Evolutionary conservation across 2,329 filamentous ascomycete species (phyloP).

Genomic region (Metarhizium robertsii): DNA sequence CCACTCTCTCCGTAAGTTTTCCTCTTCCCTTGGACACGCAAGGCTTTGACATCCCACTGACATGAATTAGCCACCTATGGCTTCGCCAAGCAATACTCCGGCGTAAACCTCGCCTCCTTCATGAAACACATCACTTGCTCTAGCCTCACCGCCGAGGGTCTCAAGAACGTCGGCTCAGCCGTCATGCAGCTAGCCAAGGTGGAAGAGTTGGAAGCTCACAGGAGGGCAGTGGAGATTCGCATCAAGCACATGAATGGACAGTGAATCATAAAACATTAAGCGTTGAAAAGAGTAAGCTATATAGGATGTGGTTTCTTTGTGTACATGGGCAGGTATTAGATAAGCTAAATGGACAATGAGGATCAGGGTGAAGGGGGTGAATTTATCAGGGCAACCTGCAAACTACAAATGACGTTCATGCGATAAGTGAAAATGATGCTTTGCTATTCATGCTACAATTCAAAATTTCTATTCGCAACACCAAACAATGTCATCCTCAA

Average conservation of each 20-base stretch:
- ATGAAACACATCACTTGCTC: slow-evolving; percentile 97
- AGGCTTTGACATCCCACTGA: slow-evolving; percentile 8
- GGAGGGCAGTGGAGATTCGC: slow-evolving; percentile 77
- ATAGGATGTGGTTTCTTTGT: neutral
- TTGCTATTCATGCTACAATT: neutral
- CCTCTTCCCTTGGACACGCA: neutral
- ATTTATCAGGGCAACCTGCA: neutral
- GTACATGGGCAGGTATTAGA: neutral
- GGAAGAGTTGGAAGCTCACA: slow-evolving; percentile 89
- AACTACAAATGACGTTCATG: no score
- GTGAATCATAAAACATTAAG: slow-evolving; percentile 8
- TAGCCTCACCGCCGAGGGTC: slow-evolving; percentile 74
- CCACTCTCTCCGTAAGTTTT: slow-evolving; percentile 81
- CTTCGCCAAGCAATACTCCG: slow-evolving; percentile 96
- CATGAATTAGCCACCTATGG: slow-evolving; percentile 72
- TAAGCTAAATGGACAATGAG: neutral
- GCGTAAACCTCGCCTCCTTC: slow-evolving; percentile 92
- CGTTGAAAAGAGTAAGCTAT: neutral
- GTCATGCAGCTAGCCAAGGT: slow-evolving; percentile 95
- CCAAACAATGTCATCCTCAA: slow-evolving; percentile 10
- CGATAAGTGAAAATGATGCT: neutral
- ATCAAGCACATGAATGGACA: slow-evolving; percentile 42
- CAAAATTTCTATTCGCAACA: slow-evolving; percentile 1
- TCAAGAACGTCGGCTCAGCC: slow-evolving; percentile 75
- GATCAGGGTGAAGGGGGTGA: neutral